Evolutionary conservation across 176 grass and related monocot genomes (phyloP), one percentile per base, ranked within the genome.

Genomic region (Phoenix roebelenii): DNA sequence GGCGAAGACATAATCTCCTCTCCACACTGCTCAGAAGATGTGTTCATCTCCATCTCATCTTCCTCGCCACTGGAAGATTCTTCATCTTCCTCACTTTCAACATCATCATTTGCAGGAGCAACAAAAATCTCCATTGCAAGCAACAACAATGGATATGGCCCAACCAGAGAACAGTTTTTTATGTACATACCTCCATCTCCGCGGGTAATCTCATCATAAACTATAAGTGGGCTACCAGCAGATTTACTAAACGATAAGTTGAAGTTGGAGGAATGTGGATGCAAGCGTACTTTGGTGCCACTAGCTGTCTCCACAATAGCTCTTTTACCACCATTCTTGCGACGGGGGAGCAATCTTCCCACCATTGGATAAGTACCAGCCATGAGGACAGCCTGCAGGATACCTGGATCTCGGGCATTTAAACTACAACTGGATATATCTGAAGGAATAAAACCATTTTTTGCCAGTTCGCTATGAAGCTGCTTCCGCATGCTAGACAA

Each of bases 161-260:
- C 84, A 84, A 85, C 70, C 48, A 92, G 58, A 30, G 93, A 88
- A 65, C 76, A 91, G 4, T 85, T 88, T 60, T 85, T 98, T 73
- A 98, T 83, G 53, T 78, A 85, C 81, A 98, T 81, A 30, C 81
- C 78, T 22, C 73, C 67, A 50, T 97, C 87, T 50, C 93, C 93
- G 66, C 81, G 84, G 56, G 78, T 91, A 55, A 97, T 88, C 82
- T 92, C 87, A 75, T 97, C 87, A 32, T 83, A 97, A 73, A 92
- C 76, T 54, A 98, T 68, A 55, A 97, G 67, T 51, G 81, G 84
- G 50, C 61, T 63, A 30, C 23, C 67, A 65, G 66, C 82, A 70
- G 68, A 14, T 65, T 80, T 83, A 25, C 68, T 64, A 7, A 66
- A 72, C 19, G 84, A 80, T 20, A 88, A 61, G 44, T 85, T 81